Conservation (phyloP, 2,329 filamentous ascomycete genomes). For the Arthrinium phaeospermum region DNA sequence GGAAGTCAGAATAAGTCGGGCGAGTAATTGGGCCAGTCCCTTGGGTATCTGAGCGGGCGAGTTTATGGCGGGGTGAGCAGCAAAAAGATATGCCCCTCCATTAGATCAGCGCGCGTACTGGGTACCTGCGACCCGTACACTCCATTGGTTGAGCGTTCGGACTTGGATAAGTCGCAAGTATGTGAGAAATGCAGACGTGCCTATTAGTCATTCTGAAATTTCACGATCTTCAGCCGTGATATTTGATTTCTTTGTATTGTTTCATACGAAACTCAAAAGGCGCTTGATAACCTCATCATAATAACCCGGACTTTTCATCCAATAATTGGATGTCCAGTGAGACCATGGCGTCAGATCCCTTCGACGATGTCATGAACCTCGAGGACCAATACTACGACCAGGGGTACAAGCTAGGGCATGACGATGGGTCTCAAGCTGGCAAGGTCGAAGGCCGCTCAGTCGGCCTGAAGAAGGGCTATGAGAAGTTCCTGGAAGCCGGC, state of each 20-base stretch:
- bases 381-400: conserved; percentile 79
- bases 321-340: background rate
- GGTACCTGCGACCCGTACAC: background rate
- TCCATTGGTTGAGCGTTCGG: background rate
- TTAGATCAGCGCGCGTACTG: background rate
- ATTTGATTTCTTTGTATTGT: background rate
- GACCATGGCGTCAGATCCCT: conserved; percentile 48
- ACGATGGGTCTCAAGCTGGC: conserved; percentile 79
- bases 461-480: conserved; percentile 89
- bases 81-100: conserved; percentile 11
- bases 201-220: background rate
- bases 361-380: conserved; percentile 63
- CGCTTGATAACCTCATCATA: background rate
- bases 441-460: conserved; percentile 88
- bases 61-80: background rate
- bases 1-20: conserved; percentile 4
- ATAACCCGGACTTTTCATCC: background rate
- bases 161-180: background rate
- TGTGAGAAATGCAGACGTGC: background rate
- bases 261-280: background rate
- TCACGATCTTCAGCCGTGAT: background rate
- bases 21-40: conserved; percentile 3
- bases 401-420: conserved; percentile 76
- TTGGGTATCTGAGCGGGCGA: background rate
- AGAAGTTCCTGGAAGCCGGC: conserved; percentile 86